Percentiles rank a stretch among this genome's conserved stretches.
Evolutionary conservation across 2,329 filamentous ascomycete species (phyloP).

Genomic region (Diaporthe citriasiana): DNA sequence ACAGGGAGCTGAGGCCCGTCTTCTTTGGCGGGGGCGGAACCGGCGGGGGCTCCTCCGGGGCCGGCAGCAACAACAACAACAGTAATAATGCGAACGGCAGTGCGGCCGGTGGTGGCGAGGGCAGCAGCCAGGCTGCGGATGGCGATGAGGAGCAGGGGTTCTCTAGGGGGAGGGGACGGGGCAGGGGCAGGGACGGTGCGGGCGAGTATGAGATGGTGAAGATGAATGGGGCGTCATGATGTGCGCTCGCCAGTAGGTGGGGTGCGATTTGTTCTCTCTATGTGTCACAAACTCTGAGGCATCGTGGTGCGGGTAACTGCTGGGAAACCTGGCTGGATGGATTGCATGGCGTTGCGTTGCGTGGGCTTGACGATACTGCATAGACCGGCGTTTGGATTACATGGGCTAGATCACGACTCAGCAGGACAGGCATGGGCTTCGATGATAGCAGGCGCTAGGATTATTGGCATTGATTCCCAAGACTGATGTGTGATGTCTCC

Average conservation of each 20-base stretch:
- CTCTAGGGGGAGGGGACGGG: constrained; percentile 64
- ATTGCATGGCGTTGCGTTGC: constrained; percentile 38
- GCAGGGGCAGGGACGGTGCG: constrained; percentile 66
- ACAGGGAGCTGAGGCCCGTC: constrained; percentile 90
- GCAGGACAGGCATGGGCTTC: neutral
- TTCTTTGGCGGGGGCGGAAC: constrained; percentile 76
- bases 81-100: constrained; percentile 44
- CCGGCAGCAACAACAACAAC: constrained; percentile 43
- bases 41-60: constrained; percentile 55
- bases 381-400: constrained; percentile 36
- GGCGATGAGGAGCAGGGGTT: constrained; percentile 65
- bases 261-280: neutral
- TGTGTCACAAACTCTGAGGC: neutral
- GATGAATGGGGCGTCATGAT: constrained; percentile 55
- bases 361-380: constrained; percentile 30
- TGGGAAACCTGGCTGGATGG: constrained; percentile 14
- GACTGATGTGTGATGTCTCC: neutral
- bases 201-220: constrained; percentile 78
- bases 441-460: constrained; percentile 1
- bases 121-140: constrained; percentile 43
- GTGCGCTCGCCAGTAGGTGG: neutral
- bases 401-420: constrained; percentile 25
- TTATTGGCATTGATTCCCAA: neutral
- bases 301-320: neutral
- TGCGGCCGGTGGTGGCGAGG: constrained; percentile 43